Percentiles rank a stretch among this genome's conserved stretches.
These are phyloP conservation scores for Geotrichum reessii DNA, from an alignment of 1,139 yeast species.

Conservation along the genomic window DNA sequence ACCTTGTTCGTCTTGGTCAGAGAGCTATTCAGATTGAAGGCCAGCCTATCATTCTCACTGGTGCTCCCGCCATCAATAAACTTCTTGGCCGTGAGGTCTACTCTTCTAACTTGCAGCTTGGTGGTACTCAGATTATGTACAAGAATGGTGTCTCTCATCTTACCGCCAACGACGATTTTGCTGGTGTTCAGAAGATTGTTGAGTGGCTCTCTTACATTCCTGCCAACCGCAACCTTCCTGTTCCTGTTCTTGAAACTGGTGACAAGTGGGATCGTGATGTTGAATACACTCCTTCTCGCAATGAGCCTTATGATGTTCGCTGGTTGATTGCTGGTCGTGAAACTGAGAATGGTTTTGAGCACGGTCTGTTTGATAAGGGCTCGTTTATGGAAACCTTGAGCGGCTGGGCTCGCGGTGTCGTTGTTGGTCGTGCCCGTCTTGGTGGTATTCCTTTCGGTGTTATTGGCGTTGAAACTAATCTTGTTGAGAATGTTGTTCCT, in stretches of 20 bases:
- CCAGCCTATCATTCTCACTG: conserved; percentile 95
- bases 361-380: conserved; percentile 83
- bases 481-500: conserved; percentile 82
- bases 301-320: conserved; percentile 82
- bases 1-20: conserved; percentile 94
- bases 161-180: conserved; percentile 92
- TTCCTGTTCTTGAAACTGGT: conserved; percentile 73
- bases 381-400: conserved; percentile 96
- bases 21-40: conserved; percentile 98
- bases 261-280: conserved; percentile 94
- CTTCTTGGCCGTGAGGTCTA: conserved; percentile 94
- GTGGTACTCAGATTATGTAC: conserved; percentile 99
- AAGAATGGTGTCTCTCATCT: conserved; percentile 95
- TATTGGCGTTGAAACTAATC: conserved; percentile 89
- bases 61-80: conserved; percentile 98
- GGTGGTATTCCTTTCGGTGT: conserved; percentile 99
- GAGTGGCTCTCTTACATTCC: conserved; percentile 97
- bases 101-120: conserved; percentile 91
- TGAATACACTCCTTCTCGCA: conserved; percentile 68
- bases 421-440: conserved; percentile 95
- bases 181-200: conserved; percentile 91
- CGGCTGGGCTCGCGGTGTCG: conserved; percentile 99
- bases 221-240: conserved; percentile 81
- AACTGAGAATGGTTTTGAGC: conserved; percentile 63
- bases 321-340: conserved; percentile 89